Base-by-base conservation (phyloP, 2,329 filamentous ascomycete species). In the Pseudopithomyces chartarum region DNA sequence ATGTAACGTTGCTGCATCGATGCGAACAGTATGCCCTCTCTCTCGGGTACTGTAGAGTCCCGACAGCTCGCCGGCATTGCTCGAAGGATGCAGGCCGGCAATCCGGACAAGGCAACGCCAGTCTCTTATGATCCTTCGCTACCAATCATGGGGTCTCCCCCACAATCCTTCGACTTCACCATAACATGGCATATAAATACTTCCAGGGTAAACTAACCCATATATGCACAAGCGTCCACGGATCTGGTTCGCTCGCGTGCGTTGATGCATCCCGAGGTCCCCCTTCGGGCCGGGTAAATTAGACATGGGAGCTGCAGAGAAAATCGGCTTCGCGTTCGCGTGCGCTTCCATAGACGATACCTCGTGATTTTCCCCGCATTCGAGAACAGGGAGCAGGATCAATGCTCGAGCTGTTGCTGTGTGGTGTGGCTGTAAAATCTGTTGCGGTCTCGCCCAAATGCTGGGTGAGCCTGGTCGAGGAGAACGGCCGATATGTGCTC, bases 201-300 rank as follows among this genome's bases (percentile, higher is more conserved):
- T 26, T 12, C 47, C 6, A 26, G 40, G 19, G 10, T 33, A 15
- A 8, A 46, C 43, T 34, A 42, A 20, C 2, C 52, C 52, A 22
- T 33, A 39, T 40, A 5, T 22, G n/a, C 15, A 7, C 39, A 19
- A 43, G 40, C 33, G 17, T 15, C 42, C 52, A 15, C 7, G 19
- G 6, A 23, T 40, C 34, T 39, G 52, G 52, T 46, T 42, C 43
- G 52, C 45, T 44, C 45, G 44, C 52, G 52, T 55, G 52, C 52
- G 36, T 45, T 19, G 13, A 44, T 36, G 39, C 45, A 40, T 32
- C 33, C n/a, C n/a, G n/a, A n/a, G n/a, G n/a, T n/a, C n/a, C n/a
- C 46, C 19, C 22, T 34, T 39, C 39, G 12, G 29, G 44, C 52
- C 52, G 52, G 45, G 33, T 55, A 49, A 55, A 55, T 55, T 47